phyloP scores from a whole-genome alignment of 768 basidiomycete genomes.

The Collybia sordida region DNA sequence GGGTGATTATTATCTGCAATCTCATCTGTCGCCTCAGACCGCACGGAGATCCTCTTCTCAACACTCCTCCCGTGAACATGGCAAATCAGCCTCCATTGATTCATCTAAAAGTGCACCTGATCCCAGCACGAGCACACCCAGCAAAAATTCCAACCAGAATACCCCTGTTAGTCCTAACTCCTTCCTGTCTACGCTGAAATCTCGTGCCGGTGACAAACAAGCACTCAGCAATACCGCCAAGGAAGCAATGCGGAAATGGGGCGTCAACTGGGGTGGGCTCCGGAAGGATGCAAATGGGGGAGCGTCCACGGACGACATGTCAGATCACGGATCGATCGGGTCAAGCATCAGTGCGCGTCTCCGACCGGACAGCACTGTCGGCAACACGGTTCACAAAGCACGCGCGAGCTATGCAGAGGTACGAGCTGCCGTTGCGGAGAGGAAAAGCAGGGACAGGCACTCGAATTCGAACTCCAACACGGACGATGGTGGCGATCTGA shows the following conservation, averaged over 20 bases:
- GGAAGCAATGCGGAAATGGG: conserved; percentile 92
- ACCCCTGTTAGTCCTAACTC: conserved; percentile 51
- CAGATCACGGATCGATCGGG: conserved; percentile 40
- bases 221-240: conserved; percentile 82
- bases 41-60: conserved; percentile 43
- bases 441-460: conserved; percentile 48
- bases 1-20: conserved; percentile 9
- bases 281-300: conserved; percentile 48
- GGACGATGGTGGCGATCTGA: conserved; percentile 20
- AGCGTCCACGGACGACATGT: conserved; percentile 35
- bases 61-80: conserved; percentile 40
- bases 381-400: conserved; percentile 32
- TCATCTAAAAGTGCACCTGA: conserved; percentile 17
- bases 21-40: conserved; percentile 14
- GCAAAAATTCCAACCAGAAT: conserved; percentile 28
- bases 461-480: conserved; percentile 3
- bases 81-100: conserved; percentile 22
- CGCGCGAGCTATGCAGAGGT: conserved; percentile 73
- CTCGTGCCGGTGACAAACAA: conserved; percentile 80
- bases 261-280: conserved; percentile 72
- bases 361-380: conserved; percentile 27
- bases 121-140: conserved; percentile 30
- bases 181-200: conserved; percentile 78
- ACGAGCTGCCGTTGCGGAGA: conserved; percentile 71
- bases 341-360: conserved; percentile 32